A percentile compares a stretch with the other conserved stretches of the same genome.
Conservation (phyloP, 2,329 filamentous ascomycete genomes). For the Lecanosticta acicola region DNA sequence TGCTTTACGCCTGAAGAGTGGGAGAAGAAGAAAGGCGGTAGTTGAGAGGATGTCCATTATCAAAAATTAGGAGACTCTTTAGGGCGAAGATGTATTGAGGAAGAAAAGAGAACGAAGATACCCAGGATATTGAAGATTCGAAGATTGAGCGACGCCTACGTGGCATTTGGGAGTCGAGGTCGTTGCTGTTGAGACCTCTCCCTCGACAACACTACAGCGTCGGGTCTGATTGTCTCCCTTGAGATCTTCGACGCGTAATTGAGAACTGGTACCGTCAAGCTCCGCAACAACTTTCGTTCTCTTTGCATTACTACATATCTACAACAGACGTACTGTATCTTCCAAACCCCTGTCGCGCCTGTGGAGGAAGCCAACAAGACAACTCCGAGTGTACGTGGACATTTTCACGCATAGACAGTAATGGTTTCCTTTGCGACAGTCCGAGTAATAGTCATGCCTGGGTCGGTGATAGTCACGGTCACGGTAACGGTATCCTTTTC, state of each 20-base stretch:
- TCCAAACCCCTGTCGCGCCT: too few species aligned
- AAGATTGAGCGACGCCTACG: too few species aligned
- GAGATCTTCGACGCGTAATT: too few species aligned
- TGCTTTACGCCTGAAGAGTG: constrained; percentile 90
- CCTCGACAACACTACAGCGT: too few species aligned
- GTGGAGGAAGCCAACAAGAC: background rate
- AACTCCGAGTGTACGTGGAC: background rate
- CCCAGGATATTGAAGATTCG: background rate
- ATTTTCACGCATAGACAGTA: background rate
- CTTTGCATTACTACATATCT: background rate
- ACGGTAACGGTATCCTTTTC: background rate
- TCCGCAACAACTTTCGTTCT: background rate
- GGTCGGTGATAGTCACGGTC: background rate
- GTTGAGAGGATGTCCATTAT: constrained; percentile 10
- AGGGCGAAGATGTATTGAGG: background rate
- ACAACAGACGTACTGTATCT: background rate
- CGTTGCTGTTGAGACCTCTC: too few species aligned
- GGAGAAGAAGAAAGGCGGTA: constrained; percentile 56
- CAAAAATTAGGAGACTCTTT: background rate
- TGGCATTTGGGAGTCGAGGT: too few species aligned
- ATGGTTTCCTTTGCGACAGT: background rate
- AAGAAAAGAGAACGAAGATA: background rate
- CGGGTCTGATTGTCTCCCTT: too few species aligned
- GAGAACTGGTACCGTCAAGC: too few species aligned
- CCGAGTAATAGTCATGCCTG: background rate